Base-by-base conservation (phyloP, 2,329 filamentous ascomycete species). In the Monilinia aucupariae region DNA sequence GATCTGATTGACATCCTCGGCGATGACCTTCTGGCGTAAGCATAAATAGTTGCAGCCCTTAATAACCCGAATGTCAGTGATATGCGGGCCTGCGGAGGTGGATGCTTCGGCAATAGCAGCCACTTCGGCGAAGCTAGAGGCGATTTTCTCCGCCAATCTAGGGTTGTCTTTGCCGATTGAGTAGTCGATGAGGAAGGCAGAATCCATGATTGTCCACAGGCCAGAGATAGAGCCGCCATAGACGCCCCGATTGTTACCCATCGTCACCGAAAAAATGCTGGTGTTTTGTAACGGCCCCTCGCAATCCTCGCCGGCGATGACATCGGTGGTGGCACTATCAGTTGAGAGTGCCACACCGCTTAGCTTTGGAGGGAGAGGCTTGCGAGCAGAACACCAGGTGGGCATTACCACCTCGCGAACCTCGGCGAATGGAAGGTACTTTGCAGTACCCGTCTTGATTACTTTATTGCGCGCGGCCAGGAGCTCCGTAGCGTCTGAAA, bases 41-140 rank as follows among this genome's bases (percentile, higher is more conserved):
- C 55, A 59, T 59, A 43, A n/a, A 12, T 39, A 59, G 15, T 49
- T 59, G n/a, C 55, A 59, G 5, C 55, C 55, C n/a, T 59, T 49
- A 30, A 59, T 5, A 15, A 59, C 10, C 8, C 55, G 55, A 37
- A 49, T 27, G 22, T 59, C 45, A 2, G 56, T 59, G 22, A 59
- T 59, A 41, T 59, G 56, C 3, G 22, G 15, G 6, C 56, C 32
- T 0, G 56, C 56, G 7, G 32, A 59, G 2, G n/a, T 22, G 4
- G 45, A 50, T 0, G 30, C 9, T 51, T 59, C 45, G 3, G 56
- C 22, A 51, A 39, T 15, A 39, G 45, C 32, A 6, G 56, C 56
- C 5, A 59, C 45, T 39, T 59, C 45, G 17, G 56, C 22, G 6
- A 41, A 51, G 4, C 22, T n/a, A 37, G 17, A 15, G 13, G 56